These are phyloP conservation scores for Aquilaria agallochum DNA, from an alignment of 441 rosid genomes.

Conservation along the genomic window DNA sequence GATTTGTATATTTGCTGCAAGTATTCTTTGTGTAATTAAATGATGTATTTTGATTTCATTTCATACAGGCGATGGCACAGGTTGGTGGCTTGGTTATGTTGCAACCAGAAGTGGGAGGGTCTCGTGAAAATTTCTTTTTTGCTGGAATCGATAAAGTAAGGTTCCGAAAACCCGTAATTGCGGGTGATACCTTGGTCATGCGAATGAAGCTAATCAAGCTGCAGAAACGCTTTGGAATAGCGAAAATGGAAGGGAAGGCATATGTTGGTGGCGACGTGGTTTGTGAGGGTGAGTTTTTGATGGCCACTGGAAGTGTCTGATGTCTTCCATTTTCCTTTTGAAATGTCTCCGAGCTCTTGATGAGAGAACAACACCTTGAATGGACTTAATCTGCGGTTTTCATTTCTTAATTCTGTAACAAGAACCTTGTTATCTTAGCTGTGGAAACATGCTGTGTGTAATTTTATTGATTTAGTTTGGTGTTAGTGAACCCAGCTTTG, in stretches of 20 bases:
- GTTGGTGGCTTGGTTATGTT: constrained; percentile 82
- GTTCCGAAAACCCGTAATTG: constrained; percentile 77
- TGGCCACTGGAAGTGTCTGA: constrained; percentile 52
- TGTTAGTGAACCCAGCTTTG: too few relatives aligned
- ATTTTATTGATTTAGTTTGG: too few relatives aligned
- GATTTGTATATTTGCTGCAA: too few relatives aligned
- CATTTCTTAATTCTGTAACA: too few relatives aligned
- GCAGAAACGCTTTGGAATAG: constrained; percentile 64
- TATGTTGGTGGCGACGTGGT: constrained; percentile 51
- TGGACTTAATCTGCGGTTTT: too few relatives aligned
- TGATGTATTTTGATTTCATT: not conserved
- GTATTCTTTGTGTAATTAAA: too few relatives aligned
- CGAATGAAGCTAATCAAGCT: constrained; percentile 80
- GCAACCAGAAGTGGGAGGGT: constrained; percentile 80
- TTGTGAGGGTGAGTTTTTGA: constrained; percentile 78
- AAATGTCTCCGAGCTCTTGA: too few relatives aligned
- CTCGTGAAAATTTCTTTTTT: constrained; percentile 67
- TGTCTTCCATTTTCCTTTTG: not conserved
- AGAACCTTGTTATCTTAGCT: too few relatives aligned
- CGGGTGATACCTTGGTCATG: constrained; percentile 86
- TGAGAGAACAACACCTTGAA: too few relatives aligned
- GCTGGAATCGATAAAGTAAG: constrained; percentile 78
- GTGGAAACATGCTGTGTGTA: too few relatives aligned
- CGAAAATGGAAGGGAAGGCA: constrained; percentile 44
- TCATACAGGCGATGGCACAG: constrained; percentile 76